phyloP scores from a whole-genome alignment of 805 yeast species.

The Pichia cephalocereana region DNA sequence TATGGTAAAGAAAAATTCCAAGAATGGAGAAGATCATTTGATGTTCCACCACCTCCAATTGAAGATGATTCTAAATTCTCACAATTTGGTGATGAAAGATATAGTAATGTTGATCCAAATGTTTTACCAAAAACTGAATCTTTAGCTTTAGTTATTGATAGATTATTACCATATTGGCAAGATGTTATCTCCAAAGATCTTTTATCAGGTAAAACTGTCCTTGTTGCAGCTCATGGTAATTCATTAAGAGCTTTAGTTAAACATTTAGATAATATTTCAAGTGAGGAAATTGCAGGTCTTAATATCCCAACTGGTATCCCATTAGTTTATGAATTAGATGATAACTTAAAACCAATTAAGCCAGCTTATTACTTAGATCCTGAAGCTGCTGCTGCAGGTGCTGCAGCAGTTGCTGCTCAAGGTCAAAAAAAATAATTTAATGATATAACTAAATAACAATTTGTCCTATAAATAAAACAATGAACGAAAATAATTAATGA shows the following conservation, averaged over 20 bases:
- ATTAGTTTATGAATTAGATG: constrained; percentile 91
- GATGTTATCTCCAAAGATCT: constrained; percentile 81
- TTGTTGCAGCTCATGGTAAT: constrained; percentile 97
- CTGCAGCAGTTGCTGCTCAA: constrained; percentile 98
- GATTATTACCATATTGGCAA: constrained; percentile 96
- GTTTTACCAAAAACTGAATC: constrained; percentile 94
- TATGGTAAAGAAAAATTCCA: constrained; percentile 91
- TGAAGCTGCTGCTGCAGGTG: constrained; percentile 99
- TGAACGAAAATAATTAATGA: no score
- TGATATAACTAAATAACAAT: neutral
- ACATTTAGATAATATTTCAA: constrained; percentile 90
- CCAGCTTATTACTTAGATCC: constrained; percentile 96
- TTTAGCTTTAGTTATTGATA: constrained; percentile 87
- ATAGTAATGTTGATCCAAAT: constrained; percentile 72
- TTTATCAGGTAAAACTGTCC: constrained; percentile 79
- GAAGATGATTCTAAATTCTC: constrained; percentile 72
- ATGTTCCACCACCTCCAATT: constrained; percentile 91
- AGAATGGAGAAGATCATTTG: constrained; percentile 96
- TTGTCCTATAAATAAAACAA: neutral
- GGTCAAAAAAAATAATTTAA: constrained; percentile 54
- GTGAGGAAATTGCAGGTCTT: constrained; percentile 83
- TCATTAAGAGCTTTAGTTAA: constrained; percentile 94
- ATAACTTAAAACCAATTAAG: constrained; percentile 78
- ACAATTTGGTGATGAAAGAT: constrained; percentile 80
- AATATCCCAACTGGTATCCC: constrained; percentile 99